Percentiles rank a stretch among this genome's conserved stretches.
Evolutionary conservation across 2,329 filamentous ascomycete genomes (phyloP).

Genomic region (Aaosphaeria arxii): DNA sequence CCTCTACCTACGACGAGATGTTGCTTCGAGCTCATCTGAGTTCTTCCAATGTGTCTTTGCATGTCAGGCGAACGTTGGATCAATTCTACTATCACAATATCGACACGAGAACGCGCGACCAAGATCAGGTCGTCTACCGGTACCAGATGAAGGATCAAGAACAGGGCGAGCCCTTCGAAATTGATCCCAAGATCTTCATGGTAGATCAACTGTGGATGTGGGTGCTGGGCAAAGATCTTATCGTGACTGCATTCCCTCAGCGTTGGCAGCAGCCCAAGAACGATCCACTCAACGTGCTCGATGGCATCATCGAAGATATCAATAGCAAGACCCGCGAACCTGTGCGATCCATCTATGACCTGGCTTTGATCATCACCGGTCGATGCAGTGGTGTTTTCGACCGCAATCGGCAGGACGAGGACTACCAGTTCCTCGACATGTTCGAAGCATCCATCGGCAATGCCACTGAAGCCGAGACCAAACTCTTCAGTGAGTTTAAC

Average conservation of each 20-base stretch:
- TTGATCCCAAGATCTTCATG: slow-evolving; percentile 62
- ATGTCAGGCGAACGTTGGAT: slow-evolving; percentile 62
- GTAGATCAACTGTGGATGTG: slow-evolving; percentile 69
- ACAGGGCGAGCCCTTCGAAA: slow-evolving; percentile 10
- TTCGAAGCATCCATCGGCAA: slow-evolving; percentile 62
- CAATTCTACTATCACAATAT: slow-evolving; percentile 66
- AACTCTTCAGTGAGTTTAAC: slow-evolving; percentile 61
- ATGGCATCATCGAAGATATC: slow-evolving; percentile 62
- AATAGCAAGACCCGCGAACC: slow-evolving; percentile 62
- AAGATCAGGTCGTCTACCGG: slow-evolving; percentile 63
- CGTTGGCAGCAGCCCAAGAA: slow-evolving; percentile 60
- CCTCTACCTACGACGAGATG: slow-evolving; percentile 42
- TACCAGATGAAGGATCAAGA: slow-evolving; percentile 45
- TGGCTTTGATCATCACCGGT: slow-evolving; percentile 60
- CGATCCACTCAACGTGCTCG: slow-evolving; percentile 61
- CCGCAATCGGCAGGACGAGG: slow-evolving; percentile 56
- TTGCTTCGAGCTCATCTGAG: slow-evolving; percentile 49
- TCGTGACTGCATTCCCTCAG: slow-evolving; percentile 60
- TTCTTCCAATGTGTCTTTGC: slow-evolving; percentile 47
- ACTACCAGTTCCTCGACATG: slow-evolving; percentile 66
- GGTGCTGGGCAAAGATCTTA: slow-evolving; percentile 56
- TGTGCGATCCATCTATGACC: slow-evolving; percentile 60
- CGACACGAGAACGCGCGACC: slow-evolving; percentile 58
- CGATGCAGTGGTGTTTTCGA: slow-evolving; percentile 62
- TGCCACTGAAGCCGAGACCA: slow-evolving; percentile 49